A percentile compares a stretch with the other conserved stretches of the same genome.
Evolutionary conservation across 768 basidiomycete genomes (phyloP).

Genomic region (Tylopilus vinaceipallidus): DNA sequence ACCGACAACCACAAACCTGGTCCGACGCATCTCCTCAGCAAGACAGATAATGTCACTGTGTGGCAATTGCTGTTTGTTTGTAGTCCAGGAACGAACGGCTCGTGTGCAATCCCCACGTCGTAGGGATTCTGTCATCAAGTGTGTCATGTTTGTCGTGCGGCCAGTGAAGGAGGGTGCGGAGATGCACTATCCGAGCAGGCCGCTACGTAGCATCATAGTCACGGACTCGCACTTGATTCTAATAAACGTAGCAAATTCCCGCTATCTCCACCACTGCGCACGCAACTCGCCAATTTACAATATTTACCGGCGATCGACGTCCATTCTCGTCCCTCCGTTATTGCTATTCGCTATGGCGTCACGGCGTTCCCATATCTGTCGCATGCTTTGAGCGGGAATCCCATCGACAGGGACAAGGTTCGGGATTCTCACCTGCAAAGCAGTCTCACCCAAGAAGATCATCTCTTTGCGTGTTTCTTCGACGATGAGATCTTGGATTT

Average conservation of each 20-base stretch:
- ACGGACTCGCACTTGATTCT: slow-evolving; percentile 15
- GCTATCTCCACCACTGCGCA: slow-evolving; percentile 29
- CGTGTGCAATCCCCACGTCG: too few relatives aligned
- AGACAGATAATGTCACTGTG: slow-evolving; percentile 12
- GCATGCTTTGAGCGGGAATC: slow-evolving; percentile 10
- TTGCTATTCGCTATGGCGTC: slow-evolving; percentile 16
- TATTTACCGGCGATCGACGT: slow-evolving; percentile 30
- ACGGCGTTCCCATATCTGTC: slow-evolving; percentile 66
- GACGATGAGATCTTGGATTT: slow-evolving; percentile 94
- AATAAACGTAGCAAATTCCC: slow-evolving; percentile 22
- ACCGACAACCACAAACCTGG: background rate
- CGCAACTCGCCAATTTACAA: background rate
- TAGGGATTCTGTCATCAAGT: too few relatives aligned
- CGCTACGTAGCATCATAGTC: slow-evolving; percentile 5
- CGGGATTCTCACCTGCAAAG: slow-evolving; percentile 69
- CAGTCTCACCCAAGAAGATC: slow-evolving; percentile 97
- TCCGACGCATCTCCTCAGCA: background rate
- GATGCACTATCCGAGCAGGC: slow-evolving; percentile 8
- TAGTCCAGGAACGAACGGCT: background rate
- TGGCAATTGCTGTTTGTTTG: background rate
- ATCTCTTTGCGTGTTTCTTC: slow-evolving; percentile 96
- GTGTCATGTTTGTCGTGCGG: slow-evolving; percentile 12
- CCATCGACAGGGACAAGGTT: background rate
- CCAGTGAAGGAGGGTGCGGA: slow-evolving; percentile 9
- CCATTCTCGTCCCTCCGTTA: slow-evolving; percentile 26